phyloP scores from a whole-genome alignment of 169 alveolate species.

The Plasmodium gaboni region DNA sequence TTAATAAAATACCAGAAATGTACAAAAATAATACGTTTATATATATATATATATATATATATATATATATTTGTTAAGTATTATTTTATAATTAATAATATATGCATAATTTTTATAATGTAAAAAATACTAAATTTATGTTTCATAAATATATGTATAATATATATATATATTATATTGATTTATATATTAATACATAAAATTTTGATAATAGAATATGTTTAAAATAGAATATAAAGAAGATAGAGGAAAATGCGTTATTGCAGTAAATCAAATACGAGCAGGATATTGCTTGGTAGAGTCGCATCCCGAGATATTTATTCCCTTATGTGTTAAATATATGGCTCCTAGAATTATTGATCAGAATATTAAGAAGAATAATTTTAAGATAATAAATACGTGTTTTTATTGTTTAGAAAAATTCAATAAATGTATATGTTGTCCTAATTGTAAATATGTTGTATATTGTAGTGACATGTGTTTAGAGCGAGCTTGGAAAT shows the following conservation, averaged over 20 bases:
- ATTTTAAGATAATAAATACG: slow-evolving; percentile 36
- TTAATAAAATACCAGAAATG: too few relatives aligned
- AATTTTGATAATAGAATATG: not conserved
- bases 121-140: too few relatives aligned
- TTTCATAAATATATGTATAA: not conserved
- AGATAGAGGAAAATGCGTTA: slow-evolving; percentile 57
- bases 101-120: too few relatives aligned
- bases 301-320: slow-evolving; percentile 56
- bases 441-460: slow-evolving; percentile 68
- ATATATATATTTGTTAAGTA: too few relatives aligned
- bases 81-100: too few relatives aligned
- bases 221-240: slow-evolving; percentile 53
- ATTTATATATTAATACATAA: not conserved
- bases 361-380: slow-evolving; percentile 23
- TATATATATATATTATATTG: too few relatives aligned
- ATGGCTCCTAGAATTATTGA: slow-evolving; percentile 65
- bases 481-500: slow-evolving; percentile 57
- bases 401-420: slow-evolving; percentile 71
- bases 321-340: slow-evolving; percentile 54
- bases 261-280: slow-evolving; percentile 45
- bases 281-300: slow-evolving; percentile 67
- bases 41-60: too few relatives aligned
- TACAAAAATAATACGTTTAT: too few relatives aligned
- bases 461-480: slow-evolving; percentile 66
- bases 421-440: slow-evolving; percentile 44